Evolutionary conservation across 164 flowering plant genomes (phyloP).

Genomic region (Vitis riparia): DNA sequence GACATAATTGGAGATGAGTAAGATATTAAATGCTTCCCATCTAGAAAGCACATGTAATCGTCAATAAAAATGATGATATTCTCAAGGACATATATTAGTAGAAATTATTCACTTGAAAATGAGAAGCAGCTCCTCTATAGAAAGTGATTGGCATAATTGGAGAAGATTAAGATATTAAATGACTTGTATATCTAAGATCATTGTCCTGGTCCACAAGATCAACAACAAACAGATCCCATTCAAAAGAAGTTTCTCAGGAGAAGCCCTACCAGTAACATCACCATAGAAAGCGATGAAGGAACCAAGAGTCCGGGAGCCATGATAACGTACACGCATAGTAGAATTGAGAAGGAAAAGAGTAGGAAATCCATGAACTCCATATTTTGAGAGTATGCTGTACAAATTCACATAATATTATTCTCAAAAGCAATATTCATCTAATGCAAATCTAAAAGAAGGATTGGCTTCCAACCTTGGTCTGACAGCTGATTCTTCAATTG

Average conservation of each 20-base stretch:
- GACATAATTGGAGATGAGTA: too few relatives aligned
- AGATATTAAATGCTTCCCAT: too few relatives aligned
- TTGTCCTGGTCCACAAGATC: not conserved
- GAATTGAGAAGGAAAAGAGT: slow-evolving; percentile 81
- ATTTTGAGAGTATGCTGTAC: slow-evolving; percentile 77
- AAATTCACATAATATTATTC: not conserved
- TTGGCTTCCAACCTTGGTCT: slow-evolving; percentile 70
- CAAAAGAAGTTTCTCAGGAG: not conserved
- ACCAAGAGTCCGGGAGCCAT: slow-evolving; percentile 62
- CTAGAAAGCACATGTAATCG: too few relatives aligned
- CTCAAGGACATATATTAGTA: too few relatives aligned
- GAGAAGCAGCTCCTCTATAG: too few relatives aligned
- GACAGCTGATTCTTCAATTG: slow-evolving; percentile 81
- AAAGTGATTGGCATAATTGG: too few relatives aligned
- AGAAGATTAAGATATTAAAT: too few relatives aligned
- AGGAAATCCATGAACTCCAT: slow-evolving; percentile 97
- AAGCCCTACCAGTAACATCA: slow-evolving; percentile 70
- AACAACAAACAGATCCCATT: not conserved
- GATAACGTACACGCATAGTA: slow-evolving; percentile 75
- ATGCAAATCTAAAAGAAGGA: not conserved
- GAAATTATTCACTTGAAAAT: too few relatives aligned
- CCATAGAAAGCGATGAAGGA: slow-evolving; percentile 70
- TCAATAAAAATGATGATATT: too few relatives aligned
- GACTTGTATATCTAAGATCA: too few relatives aligned
- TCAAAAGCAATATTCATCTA: slow-evolving; percentile 2